Evolutionary conservation across 1,284 basidiomycete species (phyloP).

Genomic region (Pseudozyma sp.): DNA sequence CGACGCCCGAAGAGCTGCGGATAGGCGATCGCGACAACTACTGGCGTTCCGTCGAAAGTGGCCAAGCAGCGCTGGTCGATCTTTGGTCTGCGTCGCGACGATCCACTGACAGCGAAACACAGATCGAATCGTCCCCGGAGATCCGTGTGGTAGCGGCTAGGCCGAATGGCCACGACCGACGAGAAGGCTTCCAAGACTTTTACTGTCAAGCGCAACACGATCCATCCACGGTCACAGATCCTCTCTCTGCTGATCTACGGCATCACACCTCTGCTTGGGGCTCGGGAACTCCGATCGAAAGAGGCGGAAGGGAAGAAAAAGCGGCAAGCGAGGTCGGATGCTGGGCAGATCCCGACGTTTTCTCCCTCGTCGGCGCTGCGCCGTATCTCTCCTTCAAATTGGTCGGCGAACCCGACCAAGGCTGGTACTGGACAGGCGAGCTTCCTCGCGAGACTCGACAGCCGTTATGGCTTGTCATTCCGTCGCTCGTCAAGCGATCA

Average conservation of each 20-base stretch:
- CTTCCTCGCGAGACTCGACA: conserved; percentile 25
- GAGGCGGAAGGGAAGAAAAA: neutral
- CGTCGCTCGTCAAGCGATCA: neutral
- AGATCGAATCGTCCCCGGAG: conserved; percentile 10
- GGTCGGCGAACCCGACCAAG: conserved; percentile 7
- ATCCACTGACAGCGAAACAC: neutral
- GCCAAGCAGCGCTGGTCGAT: conserved; percentile 23
- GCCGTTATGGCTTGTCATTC: conserved; percentile 4
- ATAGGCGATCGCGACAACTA: conserved; percentile 29
- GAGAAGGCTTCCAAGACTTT: conserved; percentile 43
- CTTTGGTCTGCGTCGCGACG: conserved; percentile 19
- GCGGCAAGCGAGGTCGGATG: conserved; percentile 23
- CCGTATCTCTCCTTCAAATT: conserved; percentile 32
- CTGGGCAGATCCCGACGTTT: conserved; percentile 43
- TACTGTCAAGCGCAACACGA: conserved; percentile 37
- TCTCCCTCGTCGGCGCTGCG: conserved; percentile 24
- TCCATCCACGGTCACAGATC: neutral
- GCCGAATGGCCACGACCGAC: conserved; percentile 37
- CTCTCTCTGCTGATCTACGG: neutral
- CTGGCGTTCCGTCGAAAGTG: conserved; percentile 27
- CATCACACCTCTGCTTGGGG: conserved; percentile 2
- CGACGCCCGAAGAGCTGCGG: conserved; percentile 22
- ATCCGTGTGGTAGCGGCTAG: conserved; percentile 38
- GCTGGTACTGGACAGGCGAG: conserved; percentile 39
- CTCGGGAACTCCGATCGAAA: neutral